Evolutionary conservation across 2,329 filamentous ascomycete species (phyloP), one percentile per base, ranked within the genome.

Genomic region (Trichoderma breve): DNA sequence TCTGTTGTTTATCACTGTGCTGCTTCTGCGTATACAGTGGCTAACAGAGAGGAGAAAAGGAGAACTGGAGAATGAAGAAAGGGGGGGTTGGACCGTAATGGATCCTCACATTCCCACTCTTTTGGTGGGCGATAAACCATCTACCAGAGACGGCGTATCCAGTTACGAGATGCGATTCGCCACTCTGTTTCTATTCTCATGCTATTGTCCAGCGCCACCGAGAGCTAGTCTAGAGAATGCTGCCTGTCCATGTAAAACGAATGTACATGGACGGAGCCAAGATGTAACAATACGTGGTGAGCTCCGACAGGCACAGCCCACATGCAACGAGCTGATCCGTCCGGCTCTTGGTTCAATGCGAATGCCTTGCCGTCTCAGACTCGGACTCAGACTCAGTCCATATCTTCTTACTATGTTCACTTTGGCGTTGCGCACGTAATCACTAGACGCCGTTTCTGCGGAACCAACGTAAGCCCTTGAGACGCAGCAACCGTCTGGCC

Each of bases 381-480:
- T 28, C 26, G 15, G 30, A 14, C 28, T 32, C 26, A n/a, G 55
- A 30, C 55, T n/a, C 5, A 18, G 15, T 43, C 34, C 34, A 68
- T 32, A n/a, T 43, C 51, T 3, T 34, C 34, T 36, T 15, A 36
- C 34, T 36, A 36, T 36, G 34, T 36, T 36, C 34, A 36, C 24
- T 32, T 51, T 69, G 36, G 66, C 66, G 58, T 14, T 61, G 66
- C 66, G 66, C 66, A 69, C 66, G 66, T 69, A 69, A 69, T 69
- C 66, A 69, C 66, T 69, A 69, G 32, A 32, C 30, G 18, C 26
- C 55, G 32, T n/a, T 51, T 55, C 21, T 34, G 57, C 57, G 53
- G 64, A 66, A 24, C 43, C 21, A 21, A 18, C 28, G 66, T 69
- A 69, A 69, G 66, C 66, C 66, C 66, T 69, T 69, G 66, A 11